phyloP scores from a whole-genome alignment of 352 stramenopile species.

The Blastocystis sp. region DNA sequence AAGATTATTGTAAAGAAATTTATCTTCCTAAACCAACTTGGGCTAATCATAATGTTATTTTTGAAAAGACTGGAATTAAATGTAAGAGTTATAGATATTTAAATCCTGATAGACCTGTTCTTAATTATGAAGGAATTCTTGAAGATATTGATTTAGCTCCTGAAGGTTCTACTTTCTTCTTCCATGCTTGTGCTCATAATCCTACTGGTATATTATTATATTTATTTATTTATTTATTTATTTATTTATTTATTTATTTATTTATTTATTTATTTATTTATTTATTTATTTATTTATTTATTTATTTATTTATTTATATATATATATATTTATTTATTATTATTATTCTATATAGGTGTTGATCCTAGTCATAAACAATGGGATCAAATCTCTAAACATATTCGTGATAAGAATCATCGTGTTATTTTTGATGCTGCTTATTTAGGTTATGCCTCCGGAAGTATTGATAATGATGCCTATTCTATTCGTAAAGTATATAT shows the following conservation, averaged over 20 bases:
- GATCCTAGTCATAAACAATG: constrained; percentile 92
- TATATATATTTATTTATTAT: too few relatives aligned
- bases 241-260: too few relatives aligned
- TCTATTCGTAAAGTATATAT: constrained; percentile 78
- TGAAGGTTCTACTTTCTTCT: constrained; percentile 76
- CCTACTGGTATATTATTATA: too few relatives aligned
- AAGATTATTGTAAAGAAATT: constrained; percentile 51
- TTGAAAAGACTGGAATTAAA: constrained; percentile 57
- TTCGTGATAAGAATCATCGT: constrained; percentile 82
- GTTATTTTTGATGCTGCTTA: constrained; percentile 98
- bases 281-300: too few relatives aligned
- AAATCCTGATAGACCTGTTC: constrained; percentile 49
- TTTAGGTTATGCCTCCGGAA: constrained; percentile 86
- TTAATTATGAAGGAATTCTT: constrained; percentile 78
- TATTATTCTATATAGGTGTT: too few relatives aligned
- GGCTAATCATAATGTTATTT: constrained; percentile 90
- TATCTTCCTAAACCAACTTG: constrained; percentile 96
- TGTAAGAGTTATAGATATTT: constrained; percentile 66
- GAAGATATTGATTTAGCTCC: constrained; percentile 75
- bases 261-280: too few relatives aligned
- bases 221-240: too few relatives aligned
- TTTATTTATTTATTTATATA: too few relatives aligned
- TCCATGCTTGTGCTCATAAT: constrained; percentile 97
- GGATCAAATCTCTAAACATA: constrained; percentile 74
- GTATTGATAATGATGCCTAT: constrained; percentile 75